These are phyloP conservation scores for Hypoxylon fragiforme DNA, from an alignment of 495 filamentous ascomycete species.

Conservation along the genomic window DNA sequence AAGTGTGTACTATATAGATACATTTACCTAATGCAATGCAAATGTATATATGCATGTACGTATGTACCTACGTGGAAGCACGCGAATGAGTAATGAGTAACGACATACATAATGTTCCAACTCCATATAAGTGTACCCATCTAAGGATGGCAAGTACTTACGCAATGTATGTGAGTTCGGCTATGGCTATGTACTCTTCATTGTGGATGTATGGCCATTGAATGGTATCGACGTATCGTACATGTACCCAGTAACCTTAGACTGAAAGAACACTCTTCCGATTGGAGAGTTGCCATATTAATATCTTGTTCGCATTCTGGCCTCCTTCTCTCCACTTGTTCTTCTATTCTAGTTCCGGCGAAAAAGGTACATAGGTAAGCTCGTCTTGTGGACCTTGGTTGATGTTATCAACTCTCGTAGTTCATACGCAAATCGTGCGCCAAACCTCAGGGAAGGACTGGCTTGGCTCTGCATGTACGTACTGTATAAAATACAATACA, in stretches of 20 bases:
- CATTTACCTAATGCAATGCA: not conserved
- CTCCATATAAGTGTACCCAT: too few species aligned
- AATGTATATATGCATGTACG: not conserved
- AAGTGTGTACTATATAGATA: constrained; percentile 10
- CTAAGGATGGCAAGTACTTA: too few species aligned
- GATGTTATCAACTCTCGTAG: constrained; percentile 22
- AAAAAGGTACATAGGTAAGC: too few species aligned
- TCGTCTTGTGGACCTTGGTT: constrained; percentile 15
- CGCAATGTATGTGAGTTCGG: not conserved
- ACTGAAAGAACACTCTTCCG: not conserved
- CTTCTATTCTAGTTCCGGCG: constrained; percentile 31
- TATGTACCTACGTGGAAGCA: too few species aligned
- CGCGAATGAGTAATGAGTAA: too few species aligned
- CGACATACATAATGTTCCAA: too few species aligned
- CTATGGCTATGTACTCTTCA: not conserved
- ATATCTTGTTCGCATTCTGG: too few species aligned
- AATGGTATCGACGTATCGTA: too few species aligned
- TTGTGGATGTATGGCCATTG: too few species aligned
- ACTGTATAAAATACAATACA: too few species aligned
- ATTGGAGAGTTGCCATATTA: not conserved
- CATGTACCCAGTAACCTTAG: too few species aligned
- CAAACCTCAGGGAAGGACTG: constrained; percentile 12
- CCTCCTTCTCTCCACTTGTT: constrained; percentile 28
- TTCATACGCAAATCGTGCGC: constrained; percentile 23
- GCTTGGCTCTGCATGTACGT: constrained; percentile 16